Conservation (phyloP, 2,329 filamentous ascomycete species). For the Cyclaneusma minus region DNA sequence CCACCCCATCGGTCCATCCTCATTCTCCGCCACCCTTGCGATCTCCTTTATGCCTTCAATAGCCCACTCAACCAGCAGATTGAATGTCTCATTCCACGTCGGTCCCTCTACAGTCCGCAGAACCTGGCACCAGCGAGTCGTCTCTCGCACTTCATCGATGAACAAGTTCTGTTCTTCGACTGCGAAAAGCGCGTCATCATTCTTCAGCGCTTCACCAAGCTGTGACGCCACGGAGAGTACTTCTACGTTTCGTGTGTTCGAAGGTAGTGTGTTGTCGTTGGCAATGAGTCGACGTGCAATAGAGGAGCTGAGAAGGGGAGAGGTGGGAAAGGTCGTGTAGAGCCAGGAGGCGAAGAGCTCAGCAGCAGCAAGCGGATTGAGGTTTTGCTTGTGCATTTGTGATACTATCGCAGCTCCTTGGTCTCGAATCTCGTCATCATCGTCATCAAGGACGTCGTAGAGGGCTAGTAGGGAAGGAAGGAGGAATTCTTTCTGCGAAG, state of each 20-base stretch:
- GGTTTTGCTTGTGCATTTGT: too few relatives aligned
- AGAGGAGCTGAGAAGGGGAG: constrained; percentile 22
- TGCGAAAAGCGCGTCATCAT: constrained; percentile 60
- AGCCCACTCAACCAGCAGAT: constrained; percentile 28
- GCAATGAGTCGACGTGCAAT: constrained; percentile 4
- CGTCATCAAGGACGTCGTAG: constrained; percentile 70
- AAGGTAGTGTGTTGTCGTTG: constrained; percentile 3
- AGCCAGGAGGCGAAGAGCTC: constrained; percentile 1
- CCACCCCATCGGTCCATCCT: constrained; percentile 60
- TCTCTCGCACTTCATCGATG: constrained; percentile 65
- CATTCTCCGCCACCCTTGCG: constrained; percentile 17
- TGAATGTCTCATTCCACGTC: too few relatives aligned
- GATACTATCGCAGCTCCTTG: constrained; percentile 36
- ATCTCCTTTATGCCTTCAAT: constrained; percentile 6
- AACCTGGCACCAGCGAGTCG: constrained; percentile 61
- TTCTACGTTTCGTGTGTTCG: constrained; percentile 5
- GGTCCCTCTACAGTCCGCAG: too few relatives aligned
- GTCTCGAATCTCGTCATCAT: constrained; percentile 77
- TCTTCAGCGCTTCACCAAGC: constrained; percentile 29
- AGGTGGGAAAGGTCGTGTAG: constrained; percentile 1
- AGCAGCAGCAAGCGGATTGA: constrained; percentile 7
- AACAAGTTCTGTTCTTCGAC: constrained; percentile 94
- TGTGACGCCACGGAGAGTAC: constrained; percentile 21
- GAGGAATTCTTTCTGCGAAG: constrained; percentile 19
- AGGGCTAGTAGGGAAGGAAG: constrained; percentile 47